Evolutionary conservation across 2,329 filamentous ascomycete species (phyloP).

Genomic region (Diplodia seriata): DNA sequence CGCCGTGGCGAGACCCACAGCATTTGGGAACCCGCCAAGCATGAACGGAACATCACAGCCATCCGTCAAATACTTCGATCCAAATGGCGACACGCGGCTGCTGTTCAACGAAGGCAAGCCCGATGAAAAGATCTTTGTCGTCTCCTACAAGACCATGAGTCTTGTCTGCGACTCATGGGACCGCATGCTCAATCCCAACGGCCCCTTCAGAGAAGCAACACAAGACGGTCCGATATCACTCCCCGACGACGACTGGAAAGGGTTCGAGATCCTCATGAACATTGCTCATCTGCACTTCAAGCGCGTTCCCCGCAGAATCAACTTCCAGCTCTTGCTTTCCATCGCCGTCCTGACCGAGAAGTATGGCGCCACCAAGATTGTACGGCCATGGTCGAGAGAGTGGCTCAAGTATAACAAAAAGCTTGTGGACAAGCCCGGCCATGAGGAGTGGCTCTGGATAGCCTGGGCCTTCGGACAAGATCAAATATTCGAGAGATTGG

Average conservation of each 20-base stretch:
- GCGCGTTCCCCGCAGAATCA: not conserved
- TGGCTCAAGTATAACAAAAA: not conserved
- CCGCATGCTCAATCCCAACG: not conserved
- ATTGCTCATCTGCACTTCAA: conserved; percentile 31
- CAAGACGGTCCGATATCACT: not conserved
- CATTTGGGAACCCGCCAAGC: not conserved
- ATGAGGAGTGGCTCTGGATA: conserved; percentile 10
- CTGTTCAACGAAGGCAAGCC: not conserved
- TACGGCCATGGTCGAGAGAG: conserved; percentile 6
- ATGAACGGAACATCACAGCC: not conserved
- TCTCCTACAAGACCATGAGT: not conserved
- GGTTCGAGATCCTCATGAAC: conserved; percentile 22
- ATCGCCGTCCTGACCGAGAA: conserved; percentile 29
- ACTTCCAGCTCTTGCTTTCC: not conserved
- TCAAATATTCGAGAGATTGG: not conserved
- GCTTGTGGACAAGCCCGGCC: not conserved
- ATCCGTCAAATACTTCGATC: not conserved
- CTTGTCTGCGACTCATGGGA: conserved; percentile 8
- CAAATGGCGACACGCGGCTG: conserved; percentile 6
- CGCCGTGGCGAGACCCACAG: not conserved
- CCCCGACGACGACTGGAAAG: conserved; percentile 25
- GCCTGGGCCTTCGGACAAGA: conserved; percentile 17
- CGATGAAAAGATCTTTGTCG: conserved; percentile 2
- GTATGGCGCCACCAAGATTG: conserved; percentile 21
- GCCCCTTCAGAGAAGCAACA: not conserved